Evolutionary conservation across 331 rosid species (phyloP).

Genomic region (Saraca asoca): DNA sequence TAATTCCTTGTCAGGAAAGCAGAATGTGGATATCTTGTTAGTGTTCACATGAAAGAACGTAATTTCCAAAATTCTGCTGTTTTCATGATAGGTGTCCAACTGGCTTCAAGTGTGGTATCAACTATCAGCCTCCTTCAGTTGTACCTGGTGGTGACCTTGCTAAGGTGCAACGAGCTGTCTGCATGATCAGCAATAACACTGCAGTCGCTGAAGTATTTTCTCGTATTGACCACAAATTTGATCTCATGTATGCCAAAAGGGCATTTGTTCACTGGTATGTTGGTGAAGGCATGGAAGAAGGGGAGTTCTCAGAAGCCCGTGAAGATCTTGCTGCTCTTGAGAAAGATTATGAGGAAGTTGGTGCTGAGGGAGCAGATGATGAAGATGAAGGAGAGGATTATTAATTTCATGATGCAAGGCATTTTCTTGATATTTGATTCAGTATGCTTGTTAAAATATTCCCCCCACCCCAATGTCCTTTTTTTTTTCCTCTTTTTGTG

Average conservation of each 20-base stretch:
- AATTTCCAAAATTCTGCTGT: constrained; percentile 15
- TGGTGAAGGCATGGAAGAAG: constrained; percentile 99
- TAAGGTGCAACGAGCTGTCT: constrained; percentile 94
- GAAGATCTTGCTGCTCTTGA: constrained; percentile 92
- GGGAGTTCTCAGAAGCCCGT: constrained; percentile 98
- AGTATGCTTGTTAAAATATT: constrained; percentile 43
- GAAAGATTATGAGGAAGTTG: constrained; percentile 56
- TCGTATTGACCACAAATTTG: constrained; percentile 97
- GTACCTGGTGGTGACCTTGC: constrained; percentile 98
- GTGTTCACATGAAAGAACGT: neutral
- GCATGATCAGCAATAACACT: constrained; percentile 99
- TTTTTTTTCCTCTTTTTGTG: constrained; percentile 44
- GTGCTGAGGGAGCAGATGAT: constrained; percentile 93
- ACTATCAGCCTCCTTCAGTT: constrained; percentile 98
- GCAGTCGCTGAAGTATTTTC: constrained; percentile 99
- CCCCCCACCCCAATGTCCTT: constrained; percentile 4
- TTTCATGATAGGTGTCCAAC: constrained; percentile 82
- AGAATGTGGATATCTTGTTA: constrained; percentile 4
- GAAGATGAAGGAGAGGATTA: constrained; percentile 84
- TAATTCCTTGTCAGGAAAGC: neutral
- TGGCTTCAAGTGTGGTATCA: constrained; percentile 97
- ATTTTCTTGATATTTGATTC: constrained; percentile 35
- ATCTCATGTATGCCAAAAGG: constrained; percentile 40
- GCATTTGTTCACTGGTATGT: constrained; percentile 99
- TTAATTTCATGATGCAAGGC: constrained; percentile 40